Percentiles rank a stretch among this genome's conserved stretches.
Evolutionary conservation across 495 filamentous ascomycete genomes (phyloP).

Genomic region (Amniculicola lignicola): DNA sequence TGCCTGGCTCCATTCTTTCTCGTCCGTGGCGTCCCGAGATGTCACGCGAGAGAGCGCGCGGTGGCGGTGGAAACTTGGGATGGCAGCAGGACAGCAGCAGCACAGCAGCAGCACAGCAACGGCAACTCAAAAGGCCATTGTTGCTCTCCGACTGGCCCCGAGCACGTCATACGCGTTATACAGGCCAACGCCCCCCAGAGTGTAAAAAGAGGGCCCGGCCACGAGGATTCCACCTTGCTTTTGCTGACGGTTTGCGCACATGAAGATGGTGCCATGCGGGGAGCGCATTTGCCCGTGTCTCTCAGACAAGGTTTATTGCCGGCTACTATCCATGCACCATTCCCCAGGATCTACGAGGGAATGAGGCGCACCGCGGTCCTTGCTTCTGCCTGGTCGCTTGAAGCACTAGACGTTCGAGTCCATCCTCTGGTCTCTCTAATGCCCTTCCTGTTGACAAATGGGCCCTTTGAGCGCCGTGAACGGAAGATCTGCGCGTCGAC

Average conservation of each 20-base stretch:
- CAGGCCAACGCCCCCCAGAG: too few species aligned
- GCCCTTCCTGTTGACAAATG: slow-evolving; percentile 5
- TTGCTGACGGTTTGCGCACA: slow-evolving; percentile 11
- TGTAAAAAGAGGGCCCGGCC: too few species aligned
- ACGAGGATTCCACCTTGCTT: too few species aligned
- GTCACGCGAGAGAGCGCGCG: too few species aligned
- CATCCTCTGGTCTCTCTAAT: slow-evolving; percentile 15
- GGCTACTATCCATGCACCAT: neutral
- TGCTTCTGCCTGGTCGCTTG: slow-evolving; percentile 20
- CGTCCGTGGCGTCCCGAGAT: too few species aligned
- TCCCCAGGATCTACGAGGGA: slow-evolving; percentile 22
- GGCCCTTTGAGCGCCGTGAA: neutral
- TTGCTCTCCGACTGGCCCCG: too few species aligned
- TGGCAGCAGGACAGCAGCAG: too few species aligned
- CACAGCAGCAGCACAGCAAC: too few species aligned
- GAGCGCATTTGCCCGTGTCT: neutral
- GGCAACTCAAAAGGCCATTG: too few species aligned
- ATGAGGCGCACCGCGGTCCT: slow-evolving; percentile 11
- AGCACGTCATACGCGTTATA: neutral
- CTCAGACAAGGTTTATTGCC: neutral
- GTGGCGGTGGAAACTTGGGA: too few species aligned
- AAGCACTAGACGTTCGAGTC: slow-evolving; percentile 27
- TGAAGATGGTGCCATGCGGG: slow-evolving; percentile 1
- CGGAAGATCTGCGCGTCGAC: too few species aligned
- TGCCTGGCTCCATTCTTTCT: too few species aligned